These are phyloP conservation scores for Russula brevipes DNA, from an alignment of 768 basidiomycete genomes.

Conservation along the genomic window DNA sequence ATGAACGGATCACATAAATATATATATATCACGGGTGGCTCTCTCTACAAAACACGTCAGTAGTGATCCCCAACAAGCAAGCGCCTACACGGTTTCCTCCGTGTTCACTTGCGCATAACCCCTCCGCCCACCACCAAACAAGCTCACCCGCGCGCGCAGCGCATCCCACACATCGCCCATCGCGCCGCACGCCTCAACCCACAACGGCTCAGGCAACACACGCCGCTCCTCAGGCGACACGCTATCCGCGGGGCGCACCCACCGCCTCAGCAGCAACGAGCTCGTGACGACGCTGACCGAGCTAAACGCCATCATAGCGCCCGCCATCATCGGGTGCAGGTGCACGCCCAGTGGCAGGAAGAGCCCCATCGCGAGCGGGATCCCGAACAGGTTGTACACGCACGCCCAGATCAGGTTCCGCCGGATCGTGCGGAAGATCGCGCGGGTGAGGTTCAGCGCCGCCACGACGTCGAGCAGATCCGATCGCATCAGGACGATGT, in stretches of 20 bases:
- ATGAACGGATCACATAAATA: too few species aligned
- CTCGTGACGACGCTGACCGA: slow-evolving; percentile 93
- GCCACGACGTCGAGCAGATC: slow-evolving; percentile 97
- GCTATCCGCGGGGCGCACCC: slow-evolving; percentile 66
- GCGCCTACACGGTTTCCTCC: slow-evolving; percentile 39
- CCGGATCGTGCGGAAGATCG: slow-evolving; percentile 86
- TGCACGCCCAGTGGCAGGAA: slow-evolving; percentile 89
- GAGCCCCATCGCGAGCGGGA: slow-evolving; percentile 96
- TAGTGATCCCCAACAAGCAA: neutral
- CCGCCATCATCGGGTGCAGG: slow-evolving; percentile 78
- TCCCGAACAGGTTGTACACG: slow-evolving; percentile 87
- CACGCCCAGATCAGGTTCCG: slow-evolving; percentile 97
- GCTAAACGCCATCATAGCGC: slow-evolving; percentile 74
- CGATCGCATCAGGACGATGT: slow-evolving; percentile 95
- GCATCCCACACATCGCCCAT: slow-evolving; percentile 43
- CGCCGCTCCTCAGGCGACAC: slow-evolving; percentile 59
- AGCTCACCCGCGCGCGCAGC: slow-evolving; percentile 40
- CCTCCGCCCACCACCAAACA: slow-evolving; percentile 28
- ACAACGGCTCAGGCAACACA: slow-evolving; percentile 34
- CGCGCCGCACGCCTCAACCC: slow-evolving; percentile 40
- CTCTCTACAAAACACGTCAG: neutral
- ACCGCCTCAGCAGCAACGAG: slow-evolving; percentile 80
- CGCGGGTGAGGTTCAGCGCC: slow-evolving; percentile 82
- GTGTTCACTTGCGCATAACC: slow-evolving; percentile 54
- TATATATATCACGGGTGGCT: too few species aligned